phyloP scores from a whole-genome alignment of 495 filamentous ascomycete species.

The Astrocystis sublimbata region DNA sequence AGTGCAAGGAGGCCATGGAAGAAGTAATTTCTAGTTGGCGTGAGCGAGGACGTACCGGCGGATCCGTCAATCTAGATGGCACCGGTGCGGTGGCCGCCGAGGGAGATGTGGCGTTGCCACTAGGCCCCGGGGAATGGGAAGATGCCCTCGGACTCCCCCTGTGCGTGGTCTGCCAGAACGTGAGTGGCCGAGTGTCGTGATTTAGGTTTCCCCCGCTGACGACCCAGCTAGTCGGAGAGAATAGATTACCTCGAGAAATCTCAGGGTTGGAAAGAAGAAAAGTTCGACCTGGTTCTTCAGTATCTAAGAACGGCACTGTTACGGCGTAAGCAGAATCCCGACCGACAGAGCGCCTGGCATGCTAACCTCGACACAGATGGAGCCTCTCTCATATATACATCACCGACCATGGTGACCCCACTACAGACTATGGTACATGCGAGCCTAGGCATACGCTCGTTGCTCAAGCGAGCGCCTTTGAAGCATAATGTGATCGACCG shows the following conservation, averaged over 20 bases:
- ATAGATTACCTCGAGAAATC: constrained; percentile 86
- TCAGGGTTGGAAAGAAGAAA: constrained; percentile 87
- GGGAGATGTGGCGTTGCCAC: constrained; percentile 67
- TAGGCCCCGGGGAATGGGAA: constrained; percentile 93
- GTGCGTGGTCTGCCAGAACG: constrained; percentile 92
- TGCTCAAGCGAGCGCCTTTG: constrained; percentile 75
- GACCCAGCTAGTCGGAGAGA: constrained; percentile 67
- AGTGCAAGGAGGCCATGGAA: constrained; percentile 78
- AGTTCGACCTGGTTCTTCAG: constrained; percentile 89
- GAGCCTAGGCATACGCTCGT: constrained; percentile 84
- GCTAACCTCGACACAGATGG: constrained; percentile 62
- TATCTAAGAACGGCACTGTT: constrained; percentile 83
- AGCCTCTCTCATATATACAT: constrained; percentile 87
- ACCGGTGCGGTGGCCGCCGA: constrained; percentile 48
- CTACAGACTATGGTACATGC: constrained; percentile 84
- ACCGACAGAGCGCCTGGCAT: neutral
- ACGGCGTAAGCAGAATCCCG: constrained; percentile 63
- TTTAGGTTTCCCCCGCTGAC: constrained; percentile 28
- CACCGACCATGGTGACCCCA: constrained; percentile 73
- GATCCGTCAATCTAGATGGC: constrained; percentile 51
- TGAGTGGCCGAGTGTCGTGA: constrained; percentile 43
- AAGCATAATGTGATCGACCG: constrained; percentile 96
- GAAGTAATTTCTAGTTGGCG: constrained; percentile 71
- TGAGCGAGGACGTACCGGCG: constrained; percentile 56
- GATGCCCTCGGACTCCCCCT: constrained; percentile 85